A percentile compares a stretch with the other conserved stretches of the same genome.
Conservation (phyloP, 768 basidiomycete species). For the Hysterangium stoloniferum region DNA sequence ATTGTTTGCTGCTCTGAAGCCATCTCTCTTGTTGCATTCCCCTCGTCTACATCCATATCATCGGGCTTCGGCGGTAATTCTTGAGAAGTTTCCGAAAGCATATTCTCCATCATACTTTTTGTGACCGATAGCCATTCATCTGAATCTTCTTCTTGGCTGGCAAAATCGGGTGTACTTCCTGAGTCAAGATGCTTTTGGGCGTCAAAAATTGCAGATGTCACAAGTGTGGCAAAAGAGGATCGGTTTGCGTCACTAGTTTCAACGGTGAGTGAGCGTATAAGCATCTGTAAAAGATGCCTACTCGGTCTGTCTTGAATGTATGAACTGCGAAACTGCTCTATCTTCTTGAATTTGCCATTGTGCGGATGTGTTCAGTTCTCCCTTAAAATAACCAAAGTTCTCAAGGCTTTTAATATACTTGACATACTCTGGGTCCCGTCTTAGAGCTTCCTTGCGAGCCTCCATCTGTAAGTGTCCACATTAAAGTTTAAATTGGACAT, state of each 20-base stretch:
- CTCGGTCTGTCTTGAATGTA: constrained; percentile 58
- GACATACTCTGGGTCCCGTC: constrained; percentile 56
- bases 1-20: constrained; percentile 47
- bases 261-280: no score
- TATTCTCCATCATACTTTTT: constrained; percentile 59
- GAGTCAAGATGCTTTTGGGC: constrained; percentile 24
- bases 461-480: constrained; percentile 35
- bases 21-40: constrained; percentile 20
- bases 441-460: constrained; percentile 60
- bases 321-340: constrained; percentile 61
- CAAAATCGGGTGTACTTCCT: constrained; percentile 13
- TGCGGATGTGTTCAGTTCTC: constrained; percentile 68
- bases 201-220: constrained; percentile 53
- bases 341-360: constrained; percentile 68
- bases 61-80: constrained; percentile 15
- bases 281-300: constrained; percentile 31
- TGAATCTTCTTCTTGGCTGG: constrained; percentile 48
- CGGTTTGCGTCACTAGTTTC: constrained; percentile 43
- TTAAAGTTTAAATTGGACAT: not conserved
- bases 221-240: constrained; percentile 67
- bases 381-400: constrained; percentile 67
- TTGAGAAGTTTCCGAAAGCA: constrained; percentile 17
- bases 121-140: constrained; percentile 88
- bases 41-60: constrained; percentile 48
- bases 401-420: constrained; percentile 63